Conservation (phyloP, 495 filamentous ascomycete genomes). For the Aspergillus avenaceus region DNA sequence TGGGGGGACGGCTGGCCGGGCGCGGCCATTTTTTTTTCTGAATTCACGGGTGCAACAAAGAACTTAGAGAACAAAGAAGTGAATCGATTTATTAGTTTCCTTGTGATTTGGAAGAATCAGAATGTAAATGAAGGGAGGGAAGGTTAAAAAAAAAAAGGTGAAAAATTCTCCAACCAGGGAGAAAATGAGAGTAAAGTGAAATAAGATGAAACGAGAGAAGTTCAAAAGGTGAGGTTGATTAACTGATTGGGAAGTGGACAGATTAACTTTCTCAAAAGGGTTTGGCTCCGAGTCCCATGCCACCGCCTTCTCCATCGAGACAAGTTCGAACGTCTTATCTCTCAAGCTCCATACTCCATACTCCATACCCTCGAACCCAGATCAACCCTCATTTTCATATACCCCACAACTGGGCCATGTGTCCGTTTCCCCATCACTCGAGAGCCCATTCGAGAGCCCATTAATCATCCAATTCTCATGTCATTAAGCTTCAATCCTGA, state of each 20-base stretch:
- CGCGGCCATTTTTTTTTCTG: conserved; percentile 35
- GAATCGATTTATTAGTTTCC: no score
- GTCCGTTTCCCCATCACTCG: no score
- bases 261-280: conserved; percentile 1
- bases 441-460: no score
- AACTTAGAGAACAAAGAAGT: conserved; percentile 1
- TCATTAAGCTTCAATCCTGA: conserved; percentile 31
- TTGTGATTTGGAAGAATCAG: no score
- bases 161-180: not conserved
- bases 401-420: no score
- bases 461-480: conserved; percentile 31
- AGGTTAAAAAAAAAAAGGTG: not conserved
- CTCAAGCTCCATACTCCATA: no score
- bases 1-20: conserved; percentile 73
- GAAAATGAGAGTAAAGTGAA: not conserved
- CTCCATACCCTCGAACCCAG: not conserved
- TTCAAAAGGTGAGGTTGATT: not conserved
- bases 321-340: no score
- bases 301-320: not conserved
- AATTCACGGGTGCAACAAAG: not conserved
- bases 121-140: not conserved
- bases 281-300: not conserved
- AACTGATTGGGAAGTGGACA: conserved; percentile 5
- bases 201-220: not conserved
- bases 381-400: not conserved